Conservation (phyloP, 768 basidiomycete species). For the Lactarius hengduanensis region DNA sequence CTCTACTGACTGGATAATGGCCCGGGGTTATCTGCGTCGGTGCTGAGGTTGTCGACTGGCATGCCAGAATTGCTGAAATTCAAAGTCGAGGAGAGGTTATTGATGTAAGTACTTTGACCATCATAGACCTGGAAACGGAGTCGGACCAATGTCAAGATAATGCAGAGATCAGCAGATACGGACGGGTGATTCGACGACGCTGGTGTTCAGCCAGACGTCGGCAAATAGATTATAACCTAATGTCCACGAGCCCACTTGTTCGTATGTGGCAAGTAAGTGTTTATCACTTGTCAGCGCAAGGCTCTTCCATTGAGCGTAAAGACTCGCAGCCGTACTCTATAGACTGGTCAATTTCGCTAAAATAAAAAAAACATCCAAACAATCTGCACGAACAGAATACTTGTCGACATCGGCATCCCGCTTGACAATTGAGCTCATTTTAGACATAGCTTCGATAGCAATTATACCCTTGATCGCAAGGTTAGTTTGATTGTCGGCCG, state of each 20-base stretch:
- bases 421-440: slow-evolving; percentile 43
- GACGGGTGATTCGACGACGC: slow-evolving; percentile 42
- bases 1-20: neutral
- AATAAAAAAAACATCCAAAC: no score
- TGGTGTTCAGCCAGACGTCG: slow-evolving; percentile 54
- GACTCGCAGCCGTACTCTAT: neutral
- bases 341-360: neutral
- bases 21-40: neutral
- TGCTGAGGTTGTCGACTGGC: slow-evolving; percentile 4
- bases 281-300: slow-evolving; percentile 16
- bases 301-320: slow-evolving; percentile 22
- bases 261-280: slow-evolving; percentile 7
- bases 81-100: neutral
- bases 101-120: slow-evolving; percentile 13
- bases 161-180: neutral
- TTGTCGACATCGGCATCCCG: slow-evolving; percentile 26
- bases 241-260: slow-evolving; percentile 45
- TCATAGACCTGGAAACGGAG: slow-evolving; percentile 13
- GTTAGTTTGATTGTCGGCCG: slow-evolving; percentile 58
- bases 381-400: slow-evolving; percentile 31
- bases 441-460: slow-evolving; percentile 62
- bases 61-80: slow-evolving; percentile 12
- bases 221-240: slow-evolving; percentile 62
- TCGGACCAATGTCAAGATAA: neutral
- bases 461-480: slow-evolving; percentile 73